Percentiles rank a stretch among this genome's conserved stretches.
phyloP scores from a whole-genome alignment of 2,329 filamentous ascomycete genomes.

The Claviceps sorghi region DNA sequence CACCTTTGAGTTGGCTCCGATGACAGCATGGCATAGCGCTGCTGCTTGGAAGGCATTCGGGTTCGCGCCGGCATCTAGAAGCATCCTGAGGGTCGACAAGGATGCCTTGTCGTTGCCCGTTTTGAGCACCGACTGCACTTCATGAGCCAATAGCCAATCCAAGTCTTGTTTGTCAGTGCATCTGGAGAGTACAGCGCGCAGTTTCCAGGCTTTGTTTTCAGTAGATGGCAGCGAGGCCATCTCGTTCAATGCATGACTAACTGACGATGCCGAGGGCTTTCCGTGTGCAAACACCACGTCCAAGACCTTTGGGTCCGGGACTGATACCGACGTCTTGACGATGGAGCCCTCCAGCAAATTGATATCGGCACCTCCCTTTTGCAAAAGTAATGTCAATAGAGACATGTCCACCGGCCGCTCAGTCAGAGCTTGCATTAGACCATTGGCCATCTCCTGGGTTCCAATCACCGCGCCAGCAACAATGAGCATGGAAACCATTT shows the following conservation, averaged over 20 bases:
- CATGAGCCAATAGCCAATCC: slow-evolving; percentile 31
- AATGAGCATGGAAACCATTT: slow-evolving; percentile 34
- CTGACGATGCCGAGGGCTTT: slow-evolving; percentile 27
- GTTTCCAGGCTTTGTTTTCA: slow-evolving; percentile 32
- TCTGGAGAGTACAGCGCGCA: slow-evolving; percentile 30
- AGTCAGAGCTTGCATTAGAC: slow-evolving; percentile 27
- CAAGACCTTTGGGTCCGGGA: slow-evolving; percentile 33
- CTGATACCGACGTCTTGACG: slow-evolving; percentile 25
- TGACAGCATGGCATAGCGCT: slow-evolving; percentile 36
- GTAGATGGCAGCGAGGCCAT: slow-evolving; percentile 29
- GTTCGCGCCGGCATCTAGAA: slow-evolving; percentile 38
- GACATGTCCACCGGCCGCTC: slow-evolving; percentile 34
- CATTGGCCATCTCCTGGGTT: slow-evolving; percentile 25
- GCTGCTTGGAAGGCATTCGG: slow-evolving; percentile 38
- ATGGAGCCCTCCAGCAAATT: slow-evolving; percentile 32
- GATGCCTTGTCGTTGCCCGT: slow-evolving; percentile 22
- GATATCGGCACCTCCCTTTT: slow-evolving; percentile 37
- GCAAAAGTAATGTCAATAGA: slow-evolving; percentile 33
- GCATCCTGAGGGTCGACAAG: slow-evolving; percentile 28
- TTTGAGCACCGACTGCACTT: slow-evolving; percentile 31
- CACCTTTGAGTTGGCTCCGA: slow-evolving; percentile 28
- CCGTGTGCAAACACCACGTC: slow-evolving; percentile 32
- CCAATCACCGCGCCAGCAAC: slow-evolving; percentile 29
- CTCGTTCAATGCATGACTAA: slow-evolving; percentile 28
- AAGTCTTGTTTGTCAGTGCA: slow-evolving; percentile 29